Percentiles rank a stretch among this genome's conserved stretches.
phyloP scores from a whole-genome alignment of 2,329 filamentous ascomycete genomes.

The Talaromyces sp. region DNA sequence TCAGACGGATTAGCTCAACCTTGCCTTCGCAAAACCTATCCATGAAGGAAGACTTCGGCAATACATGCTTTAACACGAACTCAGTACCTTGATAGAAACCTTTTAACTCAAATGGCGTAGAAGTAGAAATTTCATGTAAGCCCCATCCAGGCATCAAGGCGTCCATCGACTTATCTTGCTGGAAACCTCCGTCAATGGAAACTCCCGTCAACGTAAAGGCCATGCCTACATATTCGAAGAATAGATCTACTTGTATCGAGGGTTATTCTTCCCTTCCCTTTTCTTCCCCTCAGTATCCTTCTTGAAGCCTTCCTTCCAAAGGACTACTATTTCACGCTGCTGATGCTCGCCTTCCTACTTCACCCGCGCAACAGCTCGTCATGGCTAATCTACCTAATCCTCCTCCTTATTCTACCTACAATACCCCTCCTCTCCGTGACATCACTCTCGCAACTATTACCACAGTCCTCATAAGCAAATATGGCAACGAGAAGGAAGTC shows the following conservation, averaged over 20 bases:
- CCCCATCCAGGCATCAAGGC: neutral
- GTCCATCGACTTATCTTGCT: neutral
- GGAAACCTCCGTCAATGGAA: neutral
- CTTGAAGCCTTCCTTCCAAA: neutral
- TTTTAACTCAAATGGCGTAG: neutral
- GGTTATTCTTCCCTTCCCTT: neutral
- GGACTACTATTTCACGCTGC: neutral
- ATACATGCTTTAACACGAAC: neutral
- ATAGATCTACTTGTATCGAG: neutral
- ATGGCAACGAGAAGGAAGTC: neutral
- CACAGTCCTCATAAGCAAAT: neutral
- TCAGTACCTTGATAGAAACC: neutral
- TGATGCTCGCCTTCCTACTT: neutral
- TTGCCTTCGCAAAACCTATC: neutral
- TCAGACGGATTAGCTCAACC: neutral
- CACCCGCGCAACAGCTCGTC: neutral
- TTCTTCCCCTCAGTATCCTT: neutral
- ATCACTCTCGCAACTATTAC: neutral
- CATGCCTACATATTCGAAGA: neutral
- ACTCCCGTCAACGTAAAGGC: neutral
- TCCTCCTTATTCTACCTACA: neutral
- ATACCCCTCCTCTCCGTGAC: neutral
- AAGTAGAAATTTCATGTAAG: neutral
- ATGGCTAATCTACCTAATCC: neutral
- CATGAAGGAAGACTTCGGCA: neutral